Conservation (phyloP, 305 asterid species). For the Rubia peregrina region DNA sequence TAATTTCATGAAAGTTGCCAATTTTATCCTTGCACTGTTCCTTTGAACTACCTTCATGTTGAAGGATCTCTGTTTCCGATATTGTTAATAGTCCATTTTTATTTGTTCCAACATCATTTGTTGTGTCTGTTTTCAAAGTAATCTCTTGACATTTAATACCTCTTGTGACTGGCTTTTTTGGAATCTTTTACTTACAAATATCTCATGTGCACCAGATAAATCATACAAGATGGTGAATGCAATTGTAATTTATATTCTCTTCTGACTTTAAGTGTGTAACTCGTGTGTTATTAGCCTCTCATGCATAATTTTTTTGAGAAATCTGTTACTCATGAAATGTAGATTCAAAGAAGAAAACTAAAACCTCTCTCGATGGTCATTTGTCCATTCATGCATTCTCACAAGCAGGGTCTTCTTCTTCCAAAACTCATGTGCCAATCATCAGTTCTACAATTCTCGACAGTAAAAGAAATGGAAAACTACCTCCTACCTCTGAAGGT, state of each 20-base stretch:
- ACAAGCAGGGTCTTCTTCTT: too few relatives aligned
- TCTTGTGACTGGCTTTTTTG: not conserved
- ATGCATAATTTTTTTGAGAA: not conserved
- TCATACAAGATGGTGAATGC: not conserved
- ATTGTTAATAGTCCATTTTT: constrained; percentile 80
- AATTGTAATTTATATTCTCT: not conserved
- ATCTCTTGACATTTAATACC: not conserved
- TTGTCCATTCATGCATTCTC: too few relatives aligned
- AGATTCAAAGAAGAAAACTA: too few relatives aligned
- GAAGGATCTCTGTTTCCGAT: constrained; percentile 84
- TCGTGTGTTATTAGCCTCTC: not conserved
- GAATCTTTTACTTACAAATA: not conserved
- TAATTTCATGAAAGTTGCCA: too few relatives aligned
- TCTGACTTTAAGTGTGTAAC: not conserved
- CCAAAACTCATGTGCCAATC: too few relatives aligned
- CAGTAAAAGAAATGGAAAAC: too few relatives aligned
- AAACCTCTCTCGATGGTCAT: too few relatives aligned
- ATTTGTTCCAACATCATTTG: constrained; percentile 95
- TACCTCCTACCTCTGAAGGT: too few relatives aligned
- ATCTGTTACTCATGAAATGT: too few relatives aligned
- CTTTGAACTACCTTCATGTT: constrained; percentile 20
- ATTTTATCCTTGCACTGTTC: not conserved
- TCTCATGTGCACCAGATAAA: not conserved
- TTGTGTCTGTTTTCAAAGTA: constrained; percentile 97
- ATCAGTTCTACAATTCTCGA: too few relatives aligned